Evolutionary conservation across 352 stramenopile species (phyloP).

Genomic region (Phytopythium boreale): DNA sequence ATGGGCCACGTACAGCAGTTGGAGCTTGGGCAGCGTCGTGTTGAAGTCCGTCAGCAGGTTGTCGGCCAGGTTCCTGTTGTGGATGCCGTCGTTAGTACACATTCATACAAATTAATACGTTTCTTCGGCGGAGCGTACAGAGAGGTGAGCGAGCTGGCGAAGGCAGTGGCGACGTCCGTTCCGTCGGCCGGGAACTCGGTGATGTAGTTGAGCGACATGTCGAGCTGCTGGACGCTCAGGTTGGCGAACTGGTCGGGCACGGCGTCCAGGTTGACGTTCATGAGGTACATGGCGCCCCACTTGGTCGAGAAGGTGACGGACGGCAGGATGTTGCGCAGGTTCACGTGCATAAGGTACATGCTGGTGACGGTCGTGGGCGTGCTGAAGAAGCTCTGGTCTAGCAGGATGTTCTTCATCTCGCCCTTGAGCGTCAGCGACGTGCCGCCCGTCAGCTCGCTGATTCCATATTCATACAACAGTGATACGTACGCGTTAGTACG

Average conservation of each 20-base stretch:
- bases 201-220: conserved; percentile 55
- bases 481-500: not conserved
- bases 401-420: conserved; percentile 38
- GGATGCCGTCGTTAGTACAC: not conserved
- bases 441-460: conserved; percentile 25
- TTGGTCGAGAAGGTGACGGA: conserved; percentile 24
- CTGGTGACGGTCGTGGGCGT: conserved; percentile 29
- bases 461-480: not conserved
- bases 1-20: conserved; percentile 17
- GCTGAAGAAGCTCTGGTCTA: conserved; percentile 56
- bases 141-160: conserved; percentile 23
- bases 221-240: conserved; percentile 28
- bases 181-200: conserved; percentile 29
- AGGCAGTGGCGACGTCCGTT: conserved; percentile 23
- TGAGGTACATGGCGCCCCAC: conserved; percentile 31
- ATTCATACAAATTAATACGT: not conserved
- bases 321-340: conserved; percentile 31
- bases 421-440: conserved; percentile 27
- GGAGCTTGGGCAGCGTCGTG: conserved; percentile 24
- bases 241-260: conserved; percentile 34
- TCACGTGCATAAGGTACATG: conserved; percentile 36
- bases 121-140: conserved; percentile 8
- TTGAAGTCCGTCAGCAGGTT: conserved; percentile 47
- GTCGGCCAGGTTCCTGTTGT: conserved; percentile 24
- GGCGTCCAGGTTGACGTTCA: conserved; percentile 43